A percentile compares a stretch with the other conserved stretches of the same genome.
Conservation (phyloP, 1,284 basidiomycete species). For the Pyrrhoderma lamaoense region DNA sequence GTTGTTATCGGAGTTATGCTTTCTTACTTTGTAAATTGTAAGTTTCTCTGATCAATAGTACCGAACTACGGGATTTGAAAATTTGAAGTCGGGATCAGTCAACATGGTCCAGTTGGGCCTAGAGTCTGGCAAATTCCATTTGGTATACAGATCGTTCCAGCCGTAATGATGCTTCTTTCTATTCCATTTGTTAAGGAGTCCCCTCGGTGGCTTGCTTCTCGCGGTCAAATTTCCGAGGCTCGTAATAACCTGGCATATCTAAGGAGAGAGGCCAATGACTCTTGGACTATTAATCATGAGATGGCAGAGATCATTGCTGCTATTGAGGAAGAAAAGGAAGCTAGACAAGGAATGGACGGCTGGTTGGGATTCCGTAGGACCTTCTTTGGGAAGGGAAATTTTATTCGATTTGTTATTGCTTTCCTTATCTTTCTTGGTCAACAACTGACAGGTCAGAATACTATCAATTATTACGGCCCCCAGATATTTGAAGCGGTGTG, state of each 20-base stretch:
- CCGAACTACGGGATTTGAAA: background rate
- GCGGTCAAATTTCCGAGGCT: conserved; percentile 30
- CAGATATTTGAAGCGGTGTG: conserved; percentile 61
- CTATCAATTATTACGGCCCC: conserved; percentile 63
- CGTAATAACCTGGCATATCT: conserved; percentile 43
- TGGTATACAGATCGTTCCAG: conserved; percentile 69
- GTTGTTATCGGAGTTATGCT: conserved; percentile 71
- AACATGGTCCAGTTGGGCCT: conserved; percentile 42
- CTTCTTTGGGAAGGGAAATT: conserved; percentile 70
- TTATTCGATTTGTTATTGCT: conserved; percentile 61
- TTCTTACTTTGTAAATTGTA: conserved; percentile 72
- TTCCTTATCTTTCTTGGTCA: conserved; percentile 55
- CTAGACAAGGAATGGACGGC: conserved; percentile 47
- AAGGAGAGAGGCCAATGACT: conserved; percentile 42
- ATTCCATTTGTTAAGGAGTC: conserved; percentile 60
- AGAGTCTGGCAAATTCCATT: conserved; percentile 69
- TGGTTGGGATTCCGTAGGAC: conserved; percentile 69
- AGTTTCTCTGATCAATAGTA: conserved; percentile 22
- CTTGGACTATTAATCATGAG: conserved; percentile 46
- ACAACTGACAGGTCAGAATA: conserved; percentile 58
- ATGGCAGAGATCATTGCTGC: conserved; percentile 58
- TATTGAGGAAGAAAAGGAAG: conserved; percentile 55
- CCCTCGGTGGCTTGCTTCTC: conserved; percentile 30
- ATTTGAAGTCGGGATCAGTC: conserved; percentile 48
- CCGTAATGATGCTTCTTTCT: conserved; percentile 68